Evolutionary conservation across 1,284 basidiomycete species (phyloP), one percentile per base, ranked within the genome.

Genomic region (Fistulina hepatica): DNA sequence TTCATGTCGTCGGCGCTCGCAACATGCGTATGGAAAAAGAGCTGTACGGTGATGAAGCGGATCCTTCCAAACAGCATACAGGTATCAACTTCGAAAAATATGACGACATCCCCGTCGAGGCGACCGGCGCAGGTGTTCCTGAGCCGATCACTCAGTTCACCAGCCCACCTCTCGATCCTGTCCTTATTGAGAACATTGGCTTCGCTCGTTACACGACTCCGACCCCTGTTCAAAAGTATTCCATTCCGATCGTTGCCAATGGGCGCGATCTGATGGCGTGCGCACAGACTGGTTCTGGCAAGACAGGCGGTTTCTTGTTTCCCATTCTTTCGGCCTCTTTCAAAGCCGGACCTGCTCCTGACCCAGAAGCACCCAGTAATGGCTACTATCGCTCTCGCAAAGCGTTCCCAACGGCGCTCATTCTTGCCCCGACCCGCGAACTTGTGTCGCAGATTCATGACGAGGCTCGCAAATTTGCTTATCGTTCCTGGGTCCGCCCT

Each of bases 11-110:
- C 13, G 94, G 90, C 36, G 64, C 73, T 21, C 76, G 79, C 53
- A 95, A 94, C 68, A 63, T 69, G 54, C 81, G 90, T 52, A 71
- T 91, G 47, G 93, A 99, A 68, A 92, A 88, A 64, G 93, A 98
- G 57, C 81, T 99, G 30, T 99, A 83, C 55, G 95, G 95, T 38
- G 91, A 95, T 47, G 71, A 72, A 28, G 70, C 77, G 40, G 95
- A 97, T 59, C 78, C 80, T 12, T 74, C 73, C 40, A 81, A 77
- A 55, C 84, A 93, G 59, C 81, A 90, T 53, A 95, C 93, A 35
- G 95, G 95, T 49, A 97, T 99, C 70, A 99, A 99, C 71, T 99
- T 99, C 56, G 95, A 98, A 71, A 95, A 95, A 65, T 99, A 98
- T 59, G 93, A 95, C 60, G 94, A 98, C 61, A 98, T 98, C 55